Conservation (phyloP, 805 yeast species). For the Kazachstania taianensis region DNA sequence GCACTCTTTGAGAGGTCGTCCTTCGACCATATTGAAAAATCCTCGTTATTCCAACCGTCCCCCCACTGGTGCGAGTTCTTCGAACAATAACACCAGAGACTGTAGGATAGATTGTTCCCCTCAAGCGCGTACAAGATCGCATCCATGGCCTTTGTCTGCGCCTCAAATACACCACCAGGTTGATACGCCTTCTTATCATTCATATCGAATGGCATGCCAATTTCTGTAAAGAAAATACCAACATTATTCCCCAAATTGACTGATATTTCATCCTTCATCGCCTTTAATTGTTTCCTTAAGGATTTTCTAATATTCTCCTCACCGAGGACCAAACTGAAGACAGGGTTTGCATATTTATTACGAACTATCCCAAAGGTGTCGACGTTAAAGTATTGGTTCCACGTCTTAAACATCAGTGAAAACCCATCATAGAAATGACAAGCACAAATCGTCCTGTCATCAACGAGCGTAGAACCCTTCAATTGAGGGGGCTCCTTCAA, state of each 20-base stretch:
- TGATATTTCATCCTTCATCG: constrained; percentile 54
- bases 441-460: constrained; percentile 57
- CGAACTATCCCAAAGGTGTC: constrained; percentile 85
- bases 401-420: constrained; percentile 81
- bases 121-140: constrained; percentile 75
- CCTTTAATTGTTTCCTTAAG: constrained; percentile 55
- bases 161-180: constrained; percentile 56
- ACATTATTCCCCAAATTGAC: constrained; percentile 49
- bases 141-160: constrained; percentile 78
- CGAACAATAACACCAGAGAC: constrained; percentile 79
- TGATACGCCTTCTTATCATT: constrained; percentile 63
- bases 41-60: constrained; percentile 90
- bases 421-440: constrained; percentile 94
- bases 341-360: constrained; percentile 62
- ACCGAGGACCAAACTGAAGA: constrained; percentile 70
- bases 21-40: constrained; percentile 74
- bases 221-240: constrained; percentile 80
- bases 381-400: constrained; percentile 77
- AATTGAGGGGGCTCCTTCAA: constrained; percentile 65
- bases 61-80: constrained; percentile 76
- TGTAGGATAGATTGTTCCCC: constrained; percentile 56
- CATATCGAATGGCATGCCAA: constrained; percentile 98
- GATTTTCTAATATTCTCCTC: constrained; percentile 68
- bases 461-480: constrained; percentile 43
- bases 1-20: constrained; percentile 35